Conservation (phyloP, 2,329 filamentous ascomycete species). For the Hymenoscyphus repandus region DNA sequence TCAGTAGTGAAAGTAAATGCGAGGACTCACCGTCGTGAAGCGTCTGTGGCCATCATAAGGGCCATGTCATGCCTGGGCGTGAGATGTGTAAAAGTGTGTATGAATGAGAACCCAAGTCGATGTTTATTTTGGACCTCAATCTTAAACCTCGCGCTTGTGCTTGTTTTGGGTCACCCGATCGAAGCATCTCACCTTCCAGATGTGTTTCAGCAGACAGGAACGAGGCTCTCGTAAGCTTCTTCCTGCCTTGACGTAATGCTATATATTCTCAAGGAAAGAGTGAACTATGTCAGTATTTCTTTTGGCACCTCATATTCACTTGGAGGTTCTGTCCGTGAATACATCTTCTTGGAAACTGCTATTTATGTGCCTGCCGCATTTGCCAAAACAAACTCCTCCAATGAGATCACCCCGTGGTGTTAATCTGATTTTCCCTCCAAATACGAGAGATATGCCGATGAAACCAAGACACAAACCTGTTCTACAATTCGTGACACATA, state of each 20-base stretch:
- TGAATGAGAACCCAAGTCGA: not conserved
- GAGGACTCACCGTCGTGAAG: constrained; percentile 25
- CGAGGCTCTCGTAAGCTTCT: not conserved
- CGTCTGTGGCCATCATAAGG: constrained; percentile 25
- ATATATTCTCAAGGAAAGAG: not conserved
- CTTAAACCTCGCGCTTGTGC: constrained; percentile 11
- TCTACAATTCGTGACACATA: constrained; percentile 2
- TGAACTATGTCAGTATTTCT: not conserved
- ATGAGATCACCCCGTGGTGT: not conserved
- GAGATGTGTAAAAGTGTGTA: not conserved
- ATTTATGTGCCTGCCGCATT: constrained; percentile 1
- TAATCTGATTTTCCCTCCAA: not conserved
- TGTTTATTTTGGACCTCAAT: constrained; percentile 11
- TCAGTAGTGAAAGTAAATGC: constrained; percentile 2
- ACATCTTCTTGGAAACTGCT: not conserved
- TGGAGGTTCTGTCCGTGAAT: no score
- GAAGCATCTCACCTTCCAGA: constrained; percentile 11
- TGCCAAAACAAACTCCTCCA: constrained; percentile 6
- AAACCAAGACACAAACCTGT: constrained; percentile 1
- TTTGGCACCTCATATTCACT: no score
- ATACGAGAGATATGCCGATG: constrained; percentile 1
- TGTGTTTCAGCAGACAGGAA: constrained; percentile 9
- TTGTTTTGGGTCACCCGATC: constrained; percentile 13
- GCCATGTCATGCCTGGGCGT: constrained; percentile 7
- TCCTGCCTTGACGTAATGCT: constrained; percentile 1